Base-by-base conservation (phyloP, 192 early-diverging fungal genomes). In the Chytriomyces confervae region DNA sequence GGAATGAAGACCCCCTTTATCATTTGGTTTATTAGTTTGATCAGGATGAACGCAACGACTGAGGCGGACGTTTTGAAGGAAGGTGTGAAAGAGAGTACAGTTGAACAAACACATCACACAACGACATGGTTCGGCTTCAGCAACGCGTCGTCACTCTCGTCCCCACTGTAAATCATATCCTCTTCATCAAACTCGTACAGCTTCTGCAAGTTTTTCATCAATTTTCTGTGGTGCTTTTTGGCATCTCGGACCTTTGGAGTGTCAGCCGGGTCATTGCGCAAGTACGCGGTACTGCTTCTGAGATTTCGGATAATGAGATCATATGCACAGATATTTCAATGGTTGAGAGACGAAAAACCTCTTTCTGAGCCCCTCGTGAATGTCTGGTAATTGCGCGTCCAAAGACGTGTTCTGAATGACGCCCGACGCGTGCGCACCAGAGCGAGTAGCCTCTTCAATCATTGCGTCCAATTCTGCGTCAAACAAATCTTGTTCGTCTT, bases 131-230 rank as follows among this genome's bases (percentile, higher is more conserved):
- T 57, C 0, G 53, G 53, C 20, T 57, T 57, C 53, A 57, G 20
- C 13, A n/a, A 1, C 20, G 53, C 53, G 2, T 36, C 36, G 53
- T 71, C 69, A 71, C 29, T 45, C 8, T 71, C 53, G 5, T 53
- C 50, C 13, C 45, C 69, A 8, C 13, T 16, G 57, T 60, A 20
- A 20, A 27, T 18, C 53, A 20, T 45, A 18, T 71, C 69, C 9
- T 71, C 50, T 0, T 50, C 20, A 53, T 71, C 69, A 71, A 71
- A 71, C 13, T 71, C 69, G 53, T 71, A 71, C 51, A 71, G 20
- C 18, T 50, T 51, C 23, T 43, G 18, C n/a, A 71, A 57, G 53
- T 57, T 71, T 27, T 71, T 60, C 7, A 60, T 50, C 53, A 71
- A 36, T 71, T 71, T 20, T 20, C 50, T 18, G 50, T 60, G 69